Evolutionary conservation across 1,284 basidiomycete species (phyloP).

Genomic region (Cutaneotrichosporon cutaneum): DNA sequence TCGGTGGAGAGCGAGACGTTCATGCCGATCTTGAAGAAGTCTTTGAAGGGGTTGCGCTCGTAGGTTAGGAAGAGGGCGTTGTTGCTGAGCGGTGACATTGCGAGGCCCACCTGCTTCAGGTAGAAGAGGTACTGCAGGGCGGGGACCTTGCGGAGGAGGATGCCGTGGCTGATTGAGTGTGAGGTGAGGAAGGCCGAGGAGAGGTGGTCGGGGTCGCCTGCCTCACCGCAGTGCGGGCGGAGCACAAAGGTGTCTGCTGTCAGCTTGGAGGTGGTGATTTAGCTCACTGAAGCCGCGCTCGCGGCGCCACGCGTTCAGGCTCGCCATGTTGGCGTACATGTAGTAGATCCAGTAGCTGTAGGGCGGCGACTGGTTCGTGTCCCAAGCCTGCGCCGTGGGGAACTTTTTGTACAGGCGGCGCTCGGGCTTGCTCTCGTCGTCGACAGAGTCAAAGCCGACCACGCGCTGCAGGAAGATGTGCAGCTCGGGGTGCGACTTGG

Average conservation of each 20-base stretch:
- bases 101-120: slow-evolving; percentile 92
- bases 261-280: neutral
- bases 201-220: slow-evolving; percentile 96
- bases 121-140: slow-evolving; percentile 88
- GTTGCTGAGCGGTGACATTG: slow-evolving; percentile 97
- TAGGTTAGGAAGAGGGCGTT: slow-evolving; percentile 95
- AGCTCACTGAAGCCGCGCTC: slow-evolving; percentile 84
- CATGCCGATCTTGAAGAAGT: slow-evolving; percentile 93
- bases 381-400: slow-evolving; percentile 89
- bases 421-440: slow-evolving; percentile 96
- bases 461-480: slow-evolving; percentile 96
- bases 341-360: slow-evolving; percentile 98
- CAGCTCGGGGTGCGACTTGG: slow-evolving; percentile 83
- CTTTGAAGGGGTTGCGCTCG: slow-evolving; percentile 94
- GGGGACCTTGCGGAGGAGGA: slow-evolving; percentile 93
- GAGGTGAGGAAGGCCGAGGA: slow-evolving; percentile 93
- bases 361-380: slow-evolving; percentile 83
- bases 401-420: slow-evolving; percentile 91
- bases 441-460: slow-evolving; percentile 93
- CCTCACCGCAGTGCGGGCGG: slow-evolving; percentile 95
- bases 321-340: slow-evolving; percentile 95
- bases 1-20: slow-evolving; percentile 92
- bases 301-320: slow-evolving; percentile 88
- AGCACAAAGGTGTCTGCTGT: slow-evolving; percentile 86
- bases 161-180: slow-evolving; percentile 98